Evolutionary conservation across 1,284 basidiomycete genomes (phyloP), one percentile per base, ranked within the genome.

Genomic region (Rhodotorula sp.): DNA sequence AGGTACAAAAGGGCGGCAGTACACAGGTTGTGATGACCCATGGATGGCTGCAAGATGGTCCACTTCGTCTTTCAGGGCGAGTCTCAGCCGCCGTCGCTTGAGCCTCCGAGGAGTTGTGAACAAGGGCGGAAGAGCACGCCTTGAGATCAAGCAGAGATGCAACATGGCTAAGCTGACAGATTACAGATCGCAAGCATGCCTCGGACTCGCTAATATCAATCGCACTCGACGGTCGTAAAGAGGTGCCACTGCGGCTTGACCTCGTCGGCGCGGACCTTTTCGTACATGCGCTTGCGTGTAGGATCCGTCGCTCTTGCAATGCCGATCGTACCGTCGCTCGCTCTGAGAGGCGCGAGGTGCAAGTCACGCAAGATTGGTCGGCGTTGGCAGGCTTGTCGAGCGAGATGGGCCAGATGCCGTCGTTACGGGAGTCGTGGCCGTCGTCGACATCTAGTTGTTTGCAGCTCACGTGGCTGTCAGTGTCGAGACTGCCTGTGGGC

Each of bases 231-330:
- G 1, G 45, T 50, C 7, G 28, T 34, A 26, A 61, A 31, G 60
- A 61, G 47, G 19, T 61, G 48, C 47, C 60, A 61, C 16, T 21
- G 18, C 26, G 60, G 60, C 48, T 48, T 28, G 47, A 61, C 12
- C 26, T 18, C 28, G 18, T 21, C 28, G 28, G 23, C 26, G 19
- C 28, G 14, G 43, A n/a, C 45, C 59, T 45, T 4, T 16, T 18
- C n/a, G 16, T 14, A n/a, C 45, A 0, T 7, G 6, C 15, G n/a
- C 10, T 15, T 21, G 4, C 12, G 19, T 7, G 16, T 26, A 5
- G 5, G 5, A 1, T 8, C 26, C 28, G 21, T 18, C 60, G 7
- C 50, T 61, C 59, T 23, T 12, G 12, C 21, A 18, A 26, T 4
- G 52, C 16, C 52, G n/a, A 61, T 28, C 3, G 31, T 16, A 6